These are phyloP conservation scores for Meira miltonrushii DNA, from an alignment of 1,284 basidiomycete species.

Conservation along the genomic window DNA sequence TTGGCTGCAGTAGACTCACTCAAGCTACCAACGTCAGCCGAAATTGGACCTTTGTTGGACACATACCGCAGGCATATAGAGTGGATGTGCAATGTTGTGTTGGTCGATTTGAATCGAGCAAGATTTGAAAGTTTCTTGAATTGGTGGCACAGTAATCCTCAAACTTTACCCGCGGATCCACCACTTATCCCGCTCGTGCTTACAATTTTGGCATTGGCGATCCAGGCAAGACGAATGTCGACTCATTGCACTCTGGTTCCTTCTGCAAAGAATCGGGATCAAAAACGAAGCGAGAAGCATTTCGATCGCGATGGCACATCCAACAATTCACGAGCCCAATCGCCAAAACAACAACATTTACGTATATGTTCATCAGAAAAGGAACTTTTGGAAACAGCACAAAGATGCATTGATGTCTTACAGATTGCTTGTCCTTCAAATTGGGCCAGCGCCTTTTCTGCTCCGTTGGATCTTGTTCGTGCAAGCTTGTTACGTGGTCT, in stretches of 20 bases:
- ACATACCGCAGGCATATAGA: slow-evolving; percentile 37
- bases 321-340: background rate
- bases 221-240: slow-evolving; percentile 31
- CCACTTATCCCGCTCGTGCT: slow-evolving; percentile 39
- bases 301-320: background rate
- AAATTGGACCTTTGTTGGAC: slow-evolving; percentile 30
- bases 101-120: slow-evolving; percentile 37
- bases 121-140: slow-evolving; percentile 35
- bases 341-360: slow-evolving; percentile 18
- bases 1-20: slow-evolving; percentile 3
- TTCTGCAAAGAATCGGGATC: background rate
- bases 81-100: slow-evolving; percentile 30
- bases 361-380: slow-evolving; percentile 27
- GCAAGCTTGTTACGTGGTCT: slow-evolving; percentile 36
- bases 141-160: slow-evolving; percentile 43
- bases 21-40: slow-evolving; percentile 25
- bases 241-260: background rate
- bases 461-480: slow-evolving; percentile 41
- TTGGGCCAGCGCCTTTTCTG: slow-evolving; percentile 37
- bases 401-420: slow-evolving; percentile 34
- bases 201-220: slow-evolving; percentile 36
- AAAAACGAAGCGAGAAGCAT: background rate
- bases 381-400: slow-evolving; percentile 35
- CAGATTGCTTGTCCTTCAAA: slow-evolving; percentile 39
- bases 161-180: slow-evolving; percentile 40